phyloP scores from a whole-genome alignment of 1,284 basidiomycete species.

The Pterulicium gracile region DNA sequence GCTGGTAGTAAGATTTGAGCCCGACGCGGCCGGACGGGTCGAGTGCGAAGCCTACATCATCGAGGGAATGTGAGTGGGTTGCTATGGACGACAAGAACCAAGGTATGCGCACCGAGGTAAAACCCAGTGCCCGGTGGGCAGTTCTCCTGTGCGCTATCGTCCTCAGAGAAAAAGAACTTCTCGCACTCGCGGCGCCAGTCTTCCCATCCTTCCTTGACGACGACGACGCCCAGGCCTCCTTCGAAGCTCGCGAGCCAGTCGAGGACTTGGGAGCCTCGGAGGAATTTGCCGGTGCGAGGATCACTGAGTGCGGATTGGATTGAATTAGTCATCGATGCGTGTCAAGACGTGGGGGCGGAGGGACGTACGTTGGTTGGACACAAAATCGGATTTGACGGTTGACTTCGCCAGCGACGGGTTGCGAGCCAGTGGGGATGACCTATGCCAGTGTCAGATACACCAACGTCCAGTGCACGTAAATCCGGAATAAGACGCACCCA shows the following conservation, averaged over 20 bases:
- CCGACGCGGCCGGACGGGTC: neutral
- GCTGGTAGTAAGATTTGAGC: conserved; percentile 1
- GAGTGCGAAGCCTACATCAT: neutral
- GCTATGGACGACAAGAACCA: neutral
- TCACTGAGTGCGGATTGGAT: neutral
- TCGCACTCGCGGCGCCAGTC: neutral
- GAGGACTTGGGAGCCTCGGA: neutral
- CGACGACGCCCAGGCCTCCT: neutral
- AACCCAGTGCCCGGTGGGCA: conserved; percentile 1
- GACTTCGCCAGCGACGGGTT: conserved; percentile 8
- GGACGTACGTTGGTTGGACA: conserved; percentile 19
- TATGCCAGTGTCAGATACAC: conserved; percentile 17
- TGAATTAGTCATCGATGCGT: neutral
- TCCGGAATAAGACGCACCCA: neutral
- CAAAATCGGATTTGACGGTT: conserved; percentile 19
- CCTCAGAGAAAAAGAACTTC: neutral
- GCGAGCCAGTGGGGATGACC: conserved; percentile 17
- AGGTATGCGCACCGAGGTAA: neutral
- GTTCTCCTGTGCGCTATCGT: neutral
- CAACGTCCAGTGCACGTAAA: too few species aligned
- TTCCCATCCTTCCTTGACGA: neutral
- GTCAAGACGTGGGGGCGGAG: neutral
- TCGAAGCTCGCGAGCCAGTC: neutral
- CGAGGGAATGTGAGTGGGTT: neutral
- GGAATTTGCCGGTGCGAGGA: neutral